Evolutionary conservation across 345 rosid species (phyloP).

Genomic region (Pelargonium nanum): DNA sequence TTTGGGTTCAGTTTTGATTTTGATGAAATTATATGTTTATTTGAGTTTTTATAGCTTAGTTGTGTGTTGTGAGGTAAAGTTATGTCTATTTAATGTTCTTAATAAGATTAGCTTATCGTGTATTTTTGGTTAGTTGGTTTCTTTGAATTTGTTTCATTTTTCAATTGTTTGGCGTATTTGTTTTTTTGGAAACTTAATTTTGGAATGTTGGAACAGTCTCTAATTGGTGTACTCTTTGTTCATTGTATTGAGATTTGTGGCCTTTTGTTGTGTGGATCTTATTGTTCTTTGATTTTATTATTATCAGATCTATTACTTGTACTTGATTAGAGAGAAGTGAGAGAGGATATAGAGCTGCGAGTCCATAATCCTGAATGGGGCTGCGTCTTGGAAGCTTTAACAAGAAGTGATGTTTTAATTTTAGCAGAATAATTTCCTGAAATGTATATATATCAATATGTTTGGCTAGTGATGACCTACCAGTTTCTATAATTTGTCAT

Average conservation of each 20-base stretch:
- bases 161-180: not conserved
- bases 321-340: not conserved
- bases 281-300: not conserved
- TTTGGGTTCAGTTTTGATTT: not conserved
- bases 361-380: not conserved
- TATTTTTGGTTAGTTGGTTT: not conserved
- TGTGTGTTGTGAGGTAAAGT: not conserved
- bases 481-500: not conserved
- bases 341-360: not conserved
- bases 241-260: not conserved
- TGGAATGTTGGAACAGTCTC: not conserved
- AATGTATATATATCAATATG: no score
- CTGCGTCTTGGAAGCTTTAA: no score
- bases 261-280: not conserved
- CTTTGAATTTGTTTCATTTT: not conserved
- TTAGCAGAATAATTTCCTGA: not conserved
- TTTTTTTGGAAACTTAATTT: not conserved
- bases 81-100: no score
- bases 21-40: no score
- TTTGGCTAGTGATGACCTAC: not conserved
- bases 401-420: not conserved
- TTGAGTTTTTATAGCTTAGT: not conserved
- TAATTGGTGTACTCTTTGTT: not conserved
- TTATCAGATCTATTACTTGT: not conserved
- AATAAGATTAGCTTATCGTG: not conserved